Base-by-base conservation (phyloP, 2,329 filamentous ascomycete genomes). In the Didymella pinodella region DNA sequence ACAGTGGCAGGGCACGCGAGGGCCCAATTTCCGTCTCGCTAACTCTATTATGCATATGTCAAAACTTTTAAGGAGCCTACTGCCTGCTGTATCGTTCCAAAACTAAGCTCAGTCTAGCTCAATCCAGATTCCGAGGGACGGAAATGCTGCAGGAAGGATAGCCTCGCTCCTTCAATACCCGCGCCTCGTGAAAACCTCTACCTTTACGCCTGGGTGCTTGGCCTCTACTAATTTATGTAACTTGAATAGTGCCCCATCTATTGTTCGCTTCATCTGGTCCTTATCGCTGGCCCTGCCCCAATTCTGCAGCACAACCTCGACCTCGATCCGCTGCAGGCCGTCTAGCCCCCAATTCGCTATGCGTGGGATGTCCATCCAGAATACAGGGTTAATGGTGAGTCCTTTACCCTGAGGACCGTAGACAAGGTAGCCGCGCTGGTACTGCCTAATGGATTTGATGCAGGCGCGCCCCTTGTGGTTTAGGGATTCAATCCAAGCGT, bases 341-440 rank as follows among this genome's bases (percentile, higher is more conserved):
- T 48, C 28, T 29, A 58, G 26, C 4, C 38, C 18, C 49, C 45
- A 49, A 11, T 44, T 3, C 16, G 2, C 12, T 20, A 58, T 31
- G 1, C 25, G 43, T 2, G 49, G 49, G 6, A n/a, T 22, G 16
- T 53, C 49, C 55, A 58, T 58, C 55, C 49, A 58, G 31, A 58
- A 58, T 7, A 22, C 52, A 7, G 55, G 55, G 12, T 28, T 58
- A 1, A 49, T 40, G 11, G 29, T 28, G 38, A 58, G 1, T 2
- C 34, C 49, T 1, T 34, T 2, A 4, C 29, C 29, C 5, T 34
- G 3, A 12, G 4, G 26, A 5, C 29, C 11, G 10, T 45, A 6
- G 7, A 53, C 34, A 14, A 58, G n/a, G 18, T 58, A 58, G 11
- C 55, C 46, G n/a, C 49, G 49, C n/a, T 38, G 36, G 5, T 38